These are phyloP conservation scores for Fusarium burgessii DNA, from an alignment of 2,329 filamentous ascomycete genomes.

Conservation along the genomic window DNA sequence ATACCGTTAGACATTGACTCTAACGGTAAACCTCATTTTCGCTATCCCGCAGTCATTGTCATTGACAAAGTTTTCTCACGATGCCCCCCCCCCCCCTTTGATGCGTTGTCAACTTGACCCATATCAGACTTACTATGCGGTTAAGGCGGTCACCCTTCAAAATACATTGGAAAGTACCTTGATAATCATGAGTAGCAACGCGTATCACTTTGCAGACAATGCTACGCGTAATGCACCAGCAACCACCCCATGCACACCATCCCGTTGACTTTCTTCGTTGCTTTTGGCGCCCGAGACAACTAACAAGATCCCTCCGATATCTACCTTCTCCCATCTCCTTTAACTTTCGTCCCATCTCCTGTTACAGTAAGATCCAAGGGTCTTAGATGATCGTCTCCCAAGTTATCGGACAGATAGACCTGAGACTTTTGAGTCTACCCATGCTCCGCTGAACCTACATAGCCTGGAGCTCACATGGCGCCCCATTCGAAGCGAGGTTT, in stretches of 20 bases:
- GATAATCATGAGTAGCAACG: constrained; percentile 3
- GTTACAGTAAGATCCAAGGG: constrained; percentile 7
- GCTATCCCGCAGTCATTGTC: too few relatives aligned
- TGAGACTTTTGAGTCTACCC: constrained; percentile 9
- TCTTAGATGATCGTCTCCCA: constrained; percentile 11
- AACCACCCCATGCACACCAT: constrained; percentile 22
- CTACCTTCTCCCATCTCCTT: constrained; percentile 2
- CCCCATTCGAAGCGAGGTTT: constrained; percentile 9
- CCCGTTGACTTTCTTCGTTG: background rate
- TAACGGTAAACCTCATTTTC: background rate
- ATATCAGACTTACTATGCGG: constrained; percentile 11
- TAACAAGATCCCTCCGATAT: constrained; percentile 5
- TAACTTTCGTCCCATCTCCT: constrained; percentile 30
- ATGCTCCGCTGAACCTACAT: constrained; percentile 1
- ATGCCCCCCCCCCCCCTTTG: background rate
- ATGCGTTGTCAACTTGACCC: constrained; percentile 22
- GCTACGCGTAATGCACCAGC: constrained; percentile 23
- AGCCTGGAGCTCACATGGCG: constrained; percentile 3
- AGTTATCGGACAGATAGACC: background rate
- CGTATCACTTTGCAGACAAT: constrained; percentile 24
- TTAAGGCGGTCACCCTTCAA: constrained; percentile 28
- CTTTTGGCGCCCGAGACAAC: constrained; percentile 5
- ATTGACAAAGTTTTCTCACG: background rate
- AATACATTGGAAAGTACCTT: constrained; percentile 10
- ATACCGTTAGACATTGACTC: constrained; percentile 4